Conservation (phyloP, 2,329 filamentous ascomycete species). For the Rhinocladiella mackenziei region DNA sequence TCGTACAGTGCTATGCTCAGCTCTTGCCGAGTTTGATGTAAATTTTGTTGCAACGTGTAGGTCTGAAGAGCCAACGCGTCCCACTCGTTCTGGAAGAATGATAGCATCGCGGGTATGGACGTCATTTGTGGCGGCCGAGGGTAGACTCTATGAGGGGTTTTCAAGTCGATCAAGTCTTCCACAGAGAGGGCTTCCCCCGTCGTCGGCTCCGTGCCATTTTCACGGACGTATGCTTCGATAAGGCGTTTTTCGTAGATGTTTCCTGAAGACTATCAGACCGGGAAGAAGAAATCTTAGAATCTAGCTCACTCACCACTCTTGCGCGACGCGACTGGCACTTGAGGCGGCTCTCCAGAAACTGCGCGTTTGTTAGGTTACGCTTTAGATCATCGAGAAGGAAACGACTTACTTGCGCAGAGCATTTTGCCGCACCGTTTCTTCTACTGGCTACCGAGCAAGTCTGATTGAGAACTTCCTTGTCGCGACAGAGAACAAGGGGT, state of each 20-base stretch:
- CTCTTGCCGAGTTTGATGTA: slow-evolving; percentile 87
- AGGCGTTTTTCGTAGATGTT: slow-evolving; percentile 91
- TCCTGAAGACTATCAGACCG: slow-evolving; percentile 51
- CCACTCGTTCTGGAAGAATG: slow-evolving; percentile 98
- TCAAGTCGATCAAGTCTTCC: slow-evolving; percentile 84
- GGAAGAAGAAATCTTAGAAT: slow-evolving; percentile 17
- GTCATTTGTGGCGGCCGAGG: slow-evolving; percentile 90
- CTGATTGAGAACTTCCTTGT: too few species aligned
- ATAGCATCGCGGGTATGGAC: slow-evolving; percentile 89
- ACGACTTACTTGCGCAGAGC: slow-evolving; percentile 27
- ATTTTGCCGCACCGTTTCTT: slow-evolving; percentile 10
- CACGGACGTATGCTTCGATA: slow-evolving; percentile 89
- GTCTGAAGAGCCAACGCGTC: slow-evolving; percentile 88
- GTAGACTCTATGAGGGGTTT: slow-evolving; percentile 75
- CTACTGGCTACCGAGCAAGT: too few species aligned
- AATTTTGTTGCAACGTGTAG: slow-evolving; percentile 83
- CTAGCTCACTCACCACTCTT: slow-evolving; percentile 69
- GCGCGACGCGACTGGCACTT: slow-evolving; percentile 89
- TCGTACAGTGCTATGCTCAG: slow-evolving; percentile 92
- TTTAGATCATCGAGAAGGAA: neutral
- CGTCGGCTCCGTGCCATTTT: slow-evolving; percentile 88
- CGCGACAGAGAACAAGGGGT: too few species aligned
- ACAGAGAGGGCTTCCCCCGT: slow-evolving; percentile 77
- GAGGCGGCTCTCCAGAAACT: slow-evolving; percentile 96
- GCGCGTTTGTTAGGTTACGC: slow-evolving; percentile 15